phyloP scores from a whole-genome alignment of 495 filamentous ascomycete species.

The Penicillium steckii region DNA sequence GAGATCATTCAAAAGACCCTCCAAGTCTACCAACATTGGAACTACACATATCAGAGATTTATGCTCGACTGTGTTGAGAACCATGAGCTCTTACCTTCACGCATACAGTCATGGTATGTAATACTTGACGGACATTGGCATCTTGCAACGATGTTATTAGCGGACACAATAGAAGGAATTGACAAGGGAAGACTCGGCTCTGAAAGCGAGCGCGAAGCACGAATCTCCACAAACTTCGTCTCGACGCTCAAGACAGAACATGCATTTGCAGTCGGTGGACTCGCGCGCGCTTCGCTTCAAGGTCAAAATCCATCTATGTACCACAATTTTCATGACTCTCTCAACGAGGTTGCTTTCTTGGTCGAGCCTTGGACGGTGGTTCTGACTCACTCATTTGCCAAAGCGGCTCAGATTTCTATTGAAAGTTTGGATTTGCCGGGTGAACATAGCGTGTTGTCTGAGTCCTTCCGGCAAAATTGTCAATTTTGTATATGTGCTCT shows the following conservation, averaged over 20 bases:
- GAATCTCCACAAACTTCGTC: slow-evolving; percentile 26
- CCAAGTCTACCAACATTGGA: slow-evolving; percentile 44
- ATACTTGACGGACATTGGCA: slow-evolving; percentile 49
- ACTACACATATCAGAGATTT: slow-evolving; percentile 38
- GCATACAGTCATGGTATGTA: slow-evolving; percentile 49
- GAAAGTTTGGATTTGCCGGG: slow-evolving; percentile 9
- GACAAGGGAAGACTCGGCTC: slow-evolving; percentile 30
- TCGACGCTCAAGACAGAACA: slow-evolving; percentile 30
- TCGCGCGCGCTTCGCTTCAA: slow-evolving; percentile 34
- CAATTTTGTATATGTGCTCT: slow-evolving; percentile 40
- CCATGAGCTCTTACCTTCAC: slow-evolving; percentile 38
- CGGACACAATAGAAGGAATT: slow-evolving; percentile 42
- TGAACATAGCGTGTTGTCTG: slow-evolving; percentile 5
- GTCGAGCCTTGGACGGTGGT: slow-evolving; percentile 49
- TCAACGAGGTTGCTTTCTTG: slow-evolving; percentile 38
- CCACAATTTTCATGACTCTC: slow-evolving; percentile 21
- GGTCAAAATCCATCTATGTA: slow-evolving; percentile 14
- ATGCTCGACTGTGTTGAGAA: slow-evolving; percentile 42
- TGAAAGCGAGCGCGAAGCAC: slow-evolving; percentile 22
- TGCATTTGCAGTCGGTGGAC: slow-evolving; percentile 32
- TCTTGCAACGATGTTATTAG: slow-evolving; percentile 42
- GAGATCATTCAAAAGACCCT: slow-evolving; percentile 35
- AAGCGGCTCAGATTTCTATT: slow-evolving; percentile 34
- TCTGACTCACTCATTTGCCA: slow-evolving; percentile 41
- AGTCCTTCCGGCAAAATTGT: slow-evolving; percentile 20